Evolutionary conservation across 2,329 filamentous ascomycete genomes (phyloP).

Genomic region (Didymella lethalis): DNA sequence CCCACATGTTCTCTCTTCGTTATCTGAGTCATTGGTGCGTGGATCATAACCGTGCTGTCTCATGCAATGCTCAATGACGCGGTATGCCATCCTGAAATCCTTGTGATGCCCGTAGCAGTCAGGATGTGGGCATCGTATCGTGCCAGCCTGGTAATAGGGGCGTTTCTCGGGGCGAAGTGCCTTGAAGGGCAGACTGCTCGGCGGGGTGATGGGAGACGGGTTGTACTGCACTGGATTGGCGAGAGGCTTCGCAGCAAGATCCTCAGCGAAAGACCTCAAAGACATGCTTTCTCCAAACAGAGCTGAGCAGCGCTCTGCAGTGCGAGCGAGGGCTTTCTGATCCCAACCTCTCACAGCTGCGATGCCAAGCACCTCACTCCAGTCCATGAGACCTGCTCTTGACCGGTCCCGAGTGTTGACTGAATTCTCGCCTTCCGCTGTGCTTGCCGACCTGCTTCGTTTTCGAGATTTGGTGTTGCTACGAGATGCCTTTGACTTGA

Average conservation of each 20-base stretch:
- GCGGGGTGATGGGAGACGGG: conserved; percentile 39
- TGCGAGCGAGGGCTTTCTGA: conserved; percentile 70
- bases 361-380: conserved; percentile 83
- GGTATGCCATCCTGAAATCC: conserved; percentile 37
- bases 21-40: conserved; percentile 54
- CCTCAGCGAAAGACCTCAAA: conserved; percentile 64
- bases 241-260: conserved; percentile 29
- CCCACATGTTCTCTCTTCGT: conserved; percentile 60
- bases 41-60: conserved; percentile 55
- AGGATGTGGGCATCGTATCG: conserved; percentile 44
- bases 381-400: conserved; percentile 62
- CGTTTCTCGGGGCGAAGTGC: conserved; percentile 24
- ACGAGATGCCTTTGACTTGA: conserved; percentile 8
- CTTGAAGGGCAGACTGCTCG: neutral
- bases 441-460: conserved; percentile 27
- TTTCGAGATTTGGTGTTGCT: conserved; percentile 13
- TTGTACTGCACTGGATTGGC: conserved; percentile 46
- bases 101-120: conserved; percentile 40
- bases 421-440: conserved; percentile 15
- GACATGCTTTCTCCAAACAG: conserved; percentile 78
- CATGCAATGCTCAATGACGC: conserved; percentile 56
- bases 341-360: conserved; percentile 77
- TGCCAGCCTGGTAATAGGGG: conserved; percentile 40
- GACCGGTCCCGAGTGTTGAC: conserved; percentile 25
- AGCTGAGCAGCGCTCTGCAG: conserved; percentile 75